Percentiles rank a stretch among this genome's conserved stretches.
phyloP scores from a whole-genome alignment of 257 asterid genomes.

The Rubia yunnanensis region DNA sequence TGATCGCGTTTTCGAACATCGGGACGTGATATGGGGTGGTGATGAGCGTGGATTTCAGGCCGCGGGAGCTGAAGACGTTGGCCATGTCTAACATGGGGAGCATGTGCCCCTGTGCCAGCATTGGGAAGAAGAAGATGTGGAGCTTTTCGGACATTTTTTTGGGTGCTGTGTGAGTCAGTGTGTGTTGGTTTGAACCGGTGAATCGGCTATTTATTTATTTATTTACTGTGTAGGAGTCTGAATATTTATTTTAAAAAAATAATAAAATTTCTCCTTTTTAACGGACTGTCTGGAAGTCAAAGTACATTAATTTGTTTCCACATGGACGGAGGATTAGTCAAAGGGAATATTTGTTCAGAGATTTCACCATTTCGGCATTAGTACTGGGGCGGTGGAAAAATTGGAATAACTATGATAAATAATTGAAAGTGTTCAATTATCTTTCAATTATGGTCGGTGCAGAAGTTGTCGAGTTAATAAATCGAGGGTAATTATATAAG shows the following conservation, averaged over 20 bases:
- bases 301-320: not conserved
- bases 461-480: not conserved
- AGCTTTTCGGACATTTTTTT: constrained; percentile 18
- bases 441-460: not conserved
- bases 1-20: constrained; percentile 18
- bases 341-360: not conserved
- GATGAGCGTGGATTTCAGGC: constrained; percentile 35
- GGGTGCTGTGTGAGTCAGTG: not conserved
- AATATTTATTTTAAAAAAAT: too few relatives aligned
- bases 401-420: too few relatives aligned
- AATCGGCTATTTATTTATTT: not conserved
- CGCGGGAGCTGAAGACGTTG: constrained; percentile 39
- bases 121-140: constrained; percentile 37
- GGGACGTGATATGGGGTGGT: constrained; percentile 20
- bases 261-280: too few relatives aligned
- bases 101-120: constrained; percentile 52
- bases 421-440: too few relatives aligned
- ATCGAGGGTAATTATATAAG: not conserved
- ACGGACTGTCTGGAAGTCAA: not conserved
- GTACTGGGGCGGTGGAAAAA: not conserved
- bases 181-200: not conserved
- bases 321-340: too few relatives aligned
- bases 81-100: constrained; percentile 59
- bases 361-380: not conserved
- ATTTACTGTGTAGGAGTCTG: too few relatives aligned